Base-by-base conservation (phyloP, 768 basidiomycete species). In the Pleurotus sapidus region DNA sequence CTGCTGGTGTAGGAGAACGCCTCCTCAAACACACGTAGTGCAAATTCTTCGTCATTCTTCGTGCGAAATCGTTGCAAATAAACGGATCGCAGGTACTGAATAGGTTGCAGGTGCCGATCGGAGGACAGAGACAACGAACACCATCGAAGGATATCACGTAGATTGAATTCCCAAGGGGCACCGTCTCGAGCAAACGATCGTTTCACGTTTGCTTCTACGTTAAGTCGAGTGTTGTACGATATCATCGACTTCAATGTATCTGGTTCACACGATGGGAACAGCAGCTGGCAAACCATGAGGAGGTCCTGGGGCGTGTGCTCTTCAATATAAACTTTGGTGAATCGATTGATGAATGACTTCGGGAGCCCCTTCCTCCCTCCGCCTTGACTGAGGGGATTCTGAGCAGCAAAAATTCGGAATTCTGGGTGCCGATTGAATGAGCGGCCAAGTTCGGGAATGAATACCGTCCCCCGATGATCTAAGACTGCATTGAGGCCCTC, bases 361-460 rank as follows among this genome's bases (percentile, higher is more conserved):
- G 97, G 97, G 5, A 99, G 80, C 17, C 97, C 97, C 71, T 99
- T 99, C 38, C 97, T 85, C 14, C 96, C 95, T 55, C 97, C 95
- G 20, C 97, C 97, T 76, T 99, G 97, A 59, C 87, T 86, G 14
- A 96, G 74, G 25, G 97, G 97, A 69, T 99, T 99, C 69, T 99
- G 97, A 2, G 97, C 95, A 3, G 96, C 97, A 65, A 99, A 99
- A 43, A 98, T 88, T 37, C 95, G 88, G 74, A 99, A 99, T n/a
- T 86, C 81, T 2, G 95, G 91, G 72, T 98, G 97, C 27, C 91
- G 80, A 48, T 73, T 73, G 72, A 98, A 99, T 8, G 91, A 87
- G 51, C 91, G 87, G 45, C 91, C 92, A 9, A 99, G 83, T 68
- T 98, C 97, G 2, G 97, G 97, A 42, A 99, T 89, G 70, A 88